A percentile compares a stretch with the other conserved stretches of the same genome.
phyloP scores from a whole-genome alignment of 805 yeast genomes.

The Yamadazyma akitaensis region DNA sequence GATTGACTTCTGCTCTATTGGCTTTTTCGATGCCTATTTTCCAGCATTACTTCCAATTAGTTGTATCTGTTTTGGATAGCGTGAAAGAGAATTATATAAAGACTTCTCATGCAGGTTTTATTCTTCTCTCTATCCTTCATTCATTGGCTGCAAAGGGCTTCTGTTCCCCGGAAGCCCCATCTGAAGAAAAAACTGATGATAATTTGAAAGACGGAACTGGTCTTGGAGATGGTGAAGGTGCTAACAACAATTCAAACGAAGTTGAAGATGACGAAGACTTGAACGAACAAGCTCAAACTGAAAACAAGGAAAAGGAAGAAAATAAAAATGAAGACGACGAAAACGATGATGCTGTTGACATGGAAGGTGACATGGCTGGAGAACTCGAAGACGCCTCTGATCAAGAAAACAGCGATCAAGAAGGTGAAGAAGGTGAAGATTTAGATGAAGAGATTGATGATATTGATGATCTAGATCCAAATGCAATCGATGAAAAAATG shows the following conservation, averaged over 20 bases:
- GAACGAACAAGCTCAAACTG: slow-evolving; percentile 72
- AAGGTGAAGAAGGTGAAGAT: slow-evolving; percentile 52
- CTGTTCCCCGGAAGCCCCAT: slow-evolving; percentile 84
- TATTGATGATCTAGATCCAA: slow-evolving; percentile 85
- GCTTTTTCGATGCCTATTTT: slow-evolving; percentile 62
- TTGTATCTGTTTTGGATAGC: slow-evolving; percentile 40
- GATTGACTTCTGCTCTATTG: slow-evolving; percentile 44
- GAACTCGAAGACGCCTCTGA: slow-evolving; percentile 76
- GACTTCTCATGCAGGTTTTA: slow-evolving; percentile 59
- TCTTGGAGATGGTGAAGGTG: slow-evolving; percentile 91
- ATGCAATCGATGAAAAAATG: slow-evolving; percentile 95
- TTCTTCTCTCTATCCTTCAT: slow-evolving; percentile 53
- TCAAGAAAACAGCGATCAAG: slow-evolving; percentile 57
- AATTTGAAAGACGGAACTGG: slow-evolving; percentile 85
- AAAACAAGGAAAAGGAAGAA: slow-evolving; percentile 60
- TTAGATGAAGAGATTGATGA: slow-evolving; percentile 88
- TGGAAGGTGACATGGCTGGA: slow-evolving; percentile 98
- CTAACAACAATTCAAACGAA: slow-evolving; percentile 73
- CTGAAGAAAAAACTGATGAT: slow-evolving; percentile 57
- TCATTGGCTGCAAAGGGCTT: slow-evolving; percentile 76
- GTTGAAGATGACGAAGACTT: slow-evolving; percentile 91
- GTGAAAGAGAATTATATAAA: slow-evolving; percentile 48
- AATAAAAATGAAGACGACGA: slow-evolving; percentile 61
- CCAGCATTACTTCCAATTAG: slow-evolving; percentile 54
- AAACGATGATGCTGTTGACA: slow-evolving; percentile 85